Percentiles rank a stretch among this genome's conserved stretches.
These are phyloP conservation scores for Pinus taeda DNA, from an alignment of 75 land plant species.

Conservation along the genomic window DNA sequence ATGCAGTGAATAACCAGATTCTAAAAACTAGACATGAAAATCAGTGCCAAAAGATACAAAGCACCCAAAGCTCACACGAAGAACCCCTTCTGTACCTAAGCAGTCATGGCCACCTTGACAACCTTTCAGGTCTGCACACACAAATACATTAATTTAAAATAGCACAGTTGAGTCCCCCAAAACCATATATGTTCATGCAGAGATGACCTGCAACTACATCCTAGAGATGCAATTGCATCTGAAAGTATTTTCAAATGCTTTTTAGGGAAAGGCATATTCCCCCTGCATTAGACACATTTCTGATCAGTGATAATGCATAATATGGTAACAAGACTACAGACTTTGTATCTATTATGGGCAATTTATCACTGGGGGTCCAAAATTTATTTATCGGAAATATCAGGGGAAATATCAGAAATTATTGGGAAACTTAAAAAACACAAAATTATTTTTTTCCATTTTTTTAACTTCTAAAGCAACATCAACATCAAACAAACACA, in stretches of 20 bases:
- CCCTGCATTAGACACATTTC: background rate
- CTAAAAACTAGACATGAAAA: background rate
- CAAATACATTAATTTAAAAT: background rate
- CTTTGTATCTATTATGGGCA: background rate
- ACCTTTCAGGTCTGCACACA: constrained; percentile 60
- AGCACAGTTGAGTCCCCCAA: background rate
- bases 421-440: too few species aligned
- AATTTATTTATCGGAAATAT: too few species aligned
- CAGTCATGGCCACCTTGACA: constrained; percentile 69
- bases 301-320: background rate
- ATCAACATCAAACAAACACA: too few species aligned
- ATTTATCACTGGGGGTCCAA: too few species aligned
- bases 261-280: background rate
- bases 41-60: constrained; percentile 65
- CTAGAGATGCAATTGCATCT: background rate
- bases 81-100: constrained; percentile 75
- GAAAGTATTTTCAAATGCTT: background rate
- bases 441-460: too few species aligned
- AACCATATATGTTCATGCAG: background rate
- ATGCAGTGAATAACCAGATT: background rate
- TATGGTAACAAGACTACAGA: background rate
- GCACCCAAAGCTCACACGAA: constrained; percentile 86
- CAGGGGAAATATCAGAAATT: too few species aligned
- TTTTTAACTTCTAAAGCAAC: too few species aligned
- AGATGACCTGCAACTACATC: background rate